Evolutionary conservation across 441 rosid species (phyloP).

Genomic region (Cnidoscolus chayamansa): DNA sequence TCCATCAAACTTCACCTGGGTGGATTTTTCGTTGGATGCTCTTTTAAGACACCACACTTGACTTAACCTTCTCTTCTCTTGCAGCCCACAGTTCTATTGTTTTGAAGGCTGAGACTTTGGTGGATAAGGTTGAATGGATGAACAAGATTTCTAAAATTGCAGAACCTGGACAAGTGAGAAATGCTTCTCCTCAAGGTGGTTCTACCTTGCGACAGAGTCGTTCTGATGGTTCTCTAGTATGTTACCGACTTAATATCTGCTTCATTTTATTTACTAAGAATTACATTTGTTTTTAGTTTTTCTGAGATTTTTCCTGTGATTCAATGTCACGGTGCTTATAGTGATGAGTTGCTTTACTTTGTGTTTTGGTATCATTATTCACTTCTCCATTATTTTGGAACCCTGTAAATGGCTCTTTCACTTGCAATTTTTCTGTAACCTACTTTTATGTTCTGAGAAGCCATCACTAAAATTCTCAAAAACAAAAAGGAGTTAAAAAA

Average conservation of each 20-base stretch:
- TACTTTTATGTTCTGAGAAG: neutral
- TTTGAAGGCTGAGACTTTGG: conserved; percentile 80
- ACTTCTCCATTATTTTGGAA: neutral
- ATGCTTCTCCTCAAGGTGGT: conserved; percentile 39
- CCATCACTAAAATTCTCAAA: neutral
- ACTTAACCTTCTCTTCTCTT: conserved; percentile 19
- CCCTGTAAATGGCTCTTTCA: neutral
- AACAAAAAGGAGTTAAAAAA: too few species aligned
- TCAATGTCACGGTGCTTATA: neutral
- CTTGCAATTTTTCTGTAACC: neutral
- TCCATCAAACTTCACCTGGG: neutral
- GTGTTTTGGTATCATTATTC: neutral
- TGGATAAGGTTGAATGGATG: conserved; percentile 87
- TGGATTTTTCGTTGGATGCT: conserved; percentile 7
- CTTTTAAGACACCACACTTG: neutral
- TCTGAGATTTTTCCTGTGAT: neutral
- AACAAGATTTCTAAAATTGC: conserved; percentile 65
- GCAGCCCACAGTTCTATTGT: conserved; percentile 76
- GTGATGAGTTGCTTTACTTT: neutral
- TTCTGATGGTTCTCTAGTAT: conserved; percentile 97
- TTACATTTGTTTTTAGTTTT: conserved; percentile 20
- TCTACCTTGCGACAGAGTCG: conserved; percentile 73
- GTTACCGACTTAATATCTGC: conserved; percentile 49
- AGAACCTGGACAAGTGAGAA: conserved; percentile 50
- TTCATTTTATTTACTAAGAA: conserved; percentile 27